Percentiles rank a stretch among this genome's conserved stretches.
phyloP scores from a whole-genome alignment of 2,329 filamentous ascomycete species.

The Penicillium sp. region DNA sequence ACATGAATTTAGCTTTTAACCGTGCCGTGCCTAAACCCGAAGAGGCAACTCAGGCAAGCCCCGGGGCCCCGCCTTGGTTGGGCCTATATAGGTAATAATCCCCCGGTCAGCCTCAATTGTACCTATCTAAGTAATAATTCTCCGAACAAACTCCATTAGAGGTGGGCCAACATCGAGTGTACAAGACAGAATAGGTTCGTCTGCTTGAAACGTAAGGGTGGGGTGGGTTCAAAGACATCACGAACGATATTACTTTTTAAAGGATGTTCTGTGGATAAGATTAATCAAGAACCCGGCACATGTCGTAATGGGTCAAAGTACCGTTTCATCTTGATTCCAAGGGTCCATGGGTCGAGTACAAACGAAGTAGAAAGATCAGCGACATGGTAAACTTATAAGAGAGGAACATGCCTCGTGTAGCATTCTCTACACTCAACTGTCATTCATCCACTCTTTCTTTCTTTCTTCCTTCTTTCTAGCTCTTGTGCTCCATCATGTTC shows the following conservation, averaged over 20 bases:
- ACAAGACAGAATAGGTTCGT: not conserved
- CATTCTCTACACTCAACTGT: not conserved
- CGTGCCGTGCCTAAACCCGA: not conserved
- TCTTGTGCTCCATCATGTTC: not conserved
- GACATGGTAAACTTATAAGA: not conserved
- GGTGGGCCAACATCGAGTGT: not conserved
- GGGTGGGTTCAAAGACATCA: not conserved
- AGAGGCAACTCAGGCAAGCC: not conserved
- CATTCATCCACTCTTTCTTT: not conserved
- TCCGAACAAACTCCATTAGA: not conserved
- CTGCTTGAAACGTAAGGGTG: not conserved
- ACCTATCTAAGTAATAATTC: not conserved
- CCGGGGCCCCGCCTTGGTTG: not conserved
- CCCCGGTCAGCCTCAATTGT: not conserved
- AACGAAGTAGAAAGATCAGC: not conserved
- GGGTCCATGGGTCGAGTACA: not conserved
- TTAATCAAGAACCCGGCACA: not conserved
- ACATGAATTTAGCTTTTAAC: not conserved
- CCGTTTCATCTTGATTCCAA: not conserved
- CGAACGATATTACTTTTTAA: not conserved
- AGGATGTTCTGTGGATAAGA: not conserved
- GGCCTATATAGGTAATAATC: not conserved
- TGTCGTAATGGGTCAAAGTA: not conserved
- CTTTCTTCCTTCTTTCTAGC: not conserved
- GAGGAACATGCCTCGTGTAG: not conserved